A percentile compares a stretch with the other conserved stretches of the same genome.
Evolutionary conservation across 2,329 filamentous ascomycete species (phyloP).

Genomic region (Fusarium humuli): DNA sequence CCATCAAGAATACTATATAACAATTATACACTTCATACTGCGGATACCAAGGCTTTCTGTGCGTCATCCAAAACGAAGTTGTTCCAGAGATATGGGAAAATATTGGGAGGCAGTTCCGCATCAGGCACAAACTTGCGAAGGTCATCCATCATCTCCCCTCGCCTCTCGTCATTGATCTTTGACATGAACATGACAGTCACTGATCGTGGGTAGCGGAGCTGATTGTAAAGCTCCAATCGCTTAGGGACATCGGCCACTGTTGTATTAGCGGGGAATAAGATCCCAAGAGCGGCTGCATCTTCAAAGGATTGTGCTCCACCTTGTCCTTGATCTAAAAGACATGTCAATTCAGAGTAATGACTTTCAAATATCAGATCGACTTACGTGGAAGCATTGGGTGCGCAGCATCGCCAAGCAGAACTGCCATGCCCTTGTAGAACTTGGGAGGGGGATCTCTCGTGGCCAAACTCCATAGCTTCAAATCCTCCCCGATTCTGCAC

Average conservation of each 20-base stretch:
- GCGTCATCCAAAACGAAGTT: background rate
- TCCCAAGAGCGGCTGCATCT: conserved; percentile 17
- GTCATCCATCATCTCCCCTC: conserved; percentile 11
- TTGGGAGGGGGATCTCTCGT: conserved; percentile 3
- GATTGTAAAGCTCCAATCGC: conserved; percentile 10
- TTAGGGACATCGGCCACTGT: background rate
- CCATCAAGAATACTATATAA: no score
- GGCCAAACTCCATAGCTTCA: conserved; percentile 18
- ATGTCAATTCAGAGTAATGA: no score
- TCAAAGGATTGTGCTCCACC: conserved; percentile 23
- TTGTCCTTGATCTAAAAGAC: conserved; percentile 13
- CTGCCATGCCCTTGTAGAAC: conserved; percentile 11
- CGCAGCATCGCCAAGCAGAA: conserved; percentile 20
- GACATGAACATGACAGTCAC: conserved; percentile 13
- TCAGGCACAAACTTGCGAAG: conserved; percentile 7
- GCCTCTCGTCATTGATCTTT: conserved; percentile 7
- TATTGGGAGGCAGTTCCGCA: background rate
- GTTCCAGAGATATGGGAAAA: background rate
- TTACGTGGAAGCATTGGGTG: conserved; percentile 29
- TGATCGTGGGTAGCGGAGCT: conserved; percentile 5
- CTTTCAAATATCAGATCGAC: background rate
- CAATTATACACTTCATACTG: background rate
- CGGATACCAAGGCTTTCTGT: background rate
- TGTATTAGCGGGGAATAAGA: conserved; percentile 2
- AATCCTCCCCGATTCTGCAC: conserved; percentile 6